Base-by-base conservation (phyloP, 345 rosid species). In the Pelargonium nanum region DNA sequence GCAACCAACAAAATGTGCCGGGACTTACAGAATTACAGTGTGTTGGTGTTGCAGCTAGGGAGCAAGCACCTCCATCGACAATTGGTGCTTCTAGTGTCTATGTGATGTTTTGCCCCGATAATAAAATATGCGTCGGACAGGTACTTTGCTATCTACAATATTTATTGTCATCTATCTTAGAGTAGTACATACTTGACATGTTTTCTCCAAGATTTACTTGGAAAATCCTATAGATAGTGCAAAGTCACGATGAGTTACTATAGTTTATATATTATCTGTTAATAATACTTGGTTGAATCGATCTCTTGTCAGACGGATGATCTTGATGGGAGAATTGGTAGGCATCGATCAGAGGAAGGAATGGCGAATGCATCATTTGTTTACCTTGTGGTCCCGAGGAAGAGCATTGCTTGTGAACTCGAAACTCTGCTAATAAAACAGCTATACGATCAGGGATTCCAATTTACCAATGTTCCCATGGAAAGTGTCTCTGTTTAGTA, bases 391-490 rank as follows among this genome's bases (percentile, higher is more conserved):
- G 97, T 93, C 32, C 81, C 86, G 1, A 97, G 99, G 68, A 93
- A 93, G 80, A 93, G 97, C 78, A 55, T 82, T 1, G 99, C 96
- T 30, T 90, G 97, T 74, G 94, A 82, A 74, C 74, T 93, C 26
- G 99, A 93, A 77, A 93, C 99, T 19, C 94, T 93, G 65, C 81
- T 93, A 57, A 81, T 93, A 72, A 87, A 93, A 78, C 96, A 89
- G 74, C 88, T 89, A 32, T 78, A 72, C 4, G 68, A 63, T 23
- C 83, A 65, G 45, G 97, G 97, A 48, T 93, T 78, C 72, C 59
- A 68, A 22, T 72, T 93, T 52, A 68, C 87, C 26, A 93, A 87
- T 60, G 32, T 84, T n/a, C n/a, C 72, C 3, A 55, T 77, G 4
- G 81, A 78, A 59, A 63, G 76, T 59, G 61, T 73, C 55, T 73